These are phyloP conservation scores for Coffea eugenioides DNA, from an alignment of 257 asterid species.

Conservation along the genomic window DNA sequence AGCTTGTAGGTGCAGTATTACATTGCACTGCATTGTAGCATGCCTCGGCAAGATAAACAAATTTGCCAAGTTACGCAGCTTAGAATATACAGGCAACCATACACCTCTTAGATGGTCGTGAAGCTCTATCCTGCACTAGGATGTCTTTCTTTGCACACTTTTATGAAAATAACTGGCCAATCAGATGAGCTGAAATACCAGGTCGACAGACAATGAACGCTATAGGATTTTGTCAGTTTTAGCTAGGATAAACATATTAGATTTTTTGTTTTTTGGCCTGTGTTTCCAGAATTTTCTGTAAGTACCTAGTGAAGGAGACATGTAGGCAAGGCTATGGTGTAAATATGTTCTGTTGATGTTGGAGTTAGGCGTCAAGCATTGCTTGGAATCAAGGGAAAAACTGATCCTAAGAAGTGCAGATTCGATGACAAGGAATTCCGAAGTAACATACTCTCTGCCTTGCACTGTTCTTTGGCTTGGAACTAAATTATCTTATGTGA, in stretches of 20 bases:
- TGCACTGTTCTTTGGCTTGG: neutral
- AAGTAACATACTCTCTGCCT: neutral
- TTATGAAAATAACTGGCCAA: neutral
- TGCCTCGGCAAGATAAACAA: neutral
- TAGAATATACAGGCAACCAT: neutral
- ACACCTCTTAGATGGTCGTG: neutral
- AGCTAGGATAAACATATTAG: too few relatives aligned
- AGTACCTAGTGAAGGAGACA: too few relatives aligned
- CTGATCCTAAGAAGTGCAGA: slow-evolving; percentile 3
- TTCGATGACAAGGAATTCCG: neutral
- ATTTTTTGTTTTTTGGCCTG: too few relatives aligned
- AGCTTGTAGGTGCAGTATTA: slow-evolving; percentile 4
- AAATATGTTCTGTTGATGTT: neutral
- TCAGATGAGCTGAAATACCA: neutral
- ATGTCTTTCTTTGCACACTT: neutral
- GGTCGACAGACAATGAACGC: neutral
- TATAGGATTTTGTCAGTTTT: too few relatives aligned
- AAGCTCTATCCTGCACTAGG: neutral
- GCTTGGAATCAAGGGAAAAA: neutral
- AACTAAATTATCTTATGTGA: too few relatives aligned
- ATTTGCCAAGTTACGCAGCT: neutral
- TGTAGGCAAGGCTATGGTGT: neutral
- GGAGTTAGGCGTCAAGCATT: neutral
- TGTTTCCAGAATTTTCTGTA: too few relatives aligned
- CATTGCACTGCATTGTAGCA: neutral